Percentiles rank a stretch among this genome's conserved stretches.
Conservation (phyloP, 1,139 yeast species). For the Magnusiomyces paraingens region DNA sequence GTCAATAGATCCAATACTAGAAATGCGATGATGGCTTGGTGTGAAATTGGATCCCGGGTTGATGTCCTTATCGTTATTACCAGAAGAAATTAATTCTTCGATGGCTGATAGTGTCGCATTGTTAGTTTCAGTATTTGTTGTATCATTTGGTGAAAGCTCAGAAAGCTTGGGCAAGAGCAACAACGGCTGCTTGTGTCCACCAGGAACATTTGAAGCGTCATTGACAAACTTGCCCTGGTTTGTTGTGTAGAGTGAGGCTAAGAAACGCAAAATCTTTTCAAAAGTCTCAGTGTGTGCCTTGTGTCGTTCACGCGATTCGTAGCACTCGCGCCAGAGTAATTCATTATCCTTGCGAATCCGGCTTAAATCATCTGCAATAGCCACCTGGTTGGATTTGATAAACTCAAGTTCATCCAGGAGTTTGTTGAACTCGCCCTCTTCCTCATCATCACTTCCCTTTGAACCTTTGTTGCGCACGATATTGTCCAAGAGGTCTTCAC, state of each 20-base stretch:
- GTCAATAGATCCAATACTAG: constrained; percentile 3
- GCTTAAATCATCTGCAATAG: constrained; percentile 75
- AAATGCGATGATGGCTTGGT: neutral
- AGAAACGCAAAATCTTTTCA: constrained; percentile 77
- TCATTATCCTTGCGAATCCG: constrained; percentile 84
- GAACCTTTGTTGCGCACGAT: constrained; percentile 50
- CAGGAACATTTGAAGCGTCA: constrained; percentile 21
- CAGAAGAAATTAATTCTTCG: constrained; percentile 9
- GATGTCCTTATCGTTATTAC: constrained; percentile 5
- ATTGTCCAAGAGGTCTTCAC: constrained; percentile 68
- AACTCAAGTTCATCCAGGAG: constrained; percentile 68
- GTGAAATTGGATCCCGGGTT: constrained; percentile 7
- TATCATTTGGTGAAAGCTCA: constrained; percentile 9
- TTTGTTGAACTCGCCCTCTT: constrained; percentile 47
- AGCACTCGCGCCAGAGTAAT: constrained; percentile 84
- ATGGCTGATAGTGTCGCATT: constrained; percentile 11
- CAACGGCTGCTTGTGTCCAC: constrained; percentile 17
- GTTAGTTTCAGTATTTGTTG: constrained; percentile 17
- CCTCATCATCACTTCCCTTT: constrained; percentile 37
- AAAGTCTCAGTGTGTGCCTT: constrained; percentile 80
- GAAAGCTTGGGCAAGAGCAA: constrained; percentile 24
- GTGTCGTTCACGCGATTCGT: constrained; percentile 75
- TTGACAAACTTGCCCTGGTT: constrained; percentile 38
- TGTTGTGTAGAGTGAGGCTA: constrained; percentile 72
- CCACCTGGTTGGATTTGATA: constrained; percentile 68